Conservation (phyloP, 306 rosid species). For the Castanea crenata region DNA sequence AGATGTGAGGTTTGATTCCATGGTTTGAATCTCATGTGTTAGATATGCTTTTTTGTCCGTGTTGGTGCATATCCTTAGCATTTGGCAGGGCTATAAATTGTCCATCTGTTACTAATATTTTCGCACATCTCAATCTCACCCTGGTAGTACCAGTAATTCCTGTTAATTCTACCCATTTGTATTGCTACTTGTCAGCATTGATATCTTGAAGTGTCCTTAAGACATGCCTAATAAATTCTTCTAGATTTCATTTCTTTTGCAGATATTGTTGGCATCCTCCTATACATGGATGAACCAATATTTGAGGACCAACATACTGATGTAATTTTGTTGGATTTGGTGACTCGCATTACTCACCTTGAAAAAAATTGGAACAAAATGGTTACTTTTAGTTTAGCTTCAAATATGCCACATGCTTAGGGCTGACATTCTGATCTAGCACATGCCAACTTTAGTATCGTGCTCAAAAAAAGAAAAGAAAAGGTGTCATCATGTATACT, state of each 20-base stretch:
- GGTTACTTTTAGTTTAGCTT: not conserved
- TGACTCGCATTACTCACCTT: not conserved
- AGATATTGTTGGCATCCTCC: not conserved
- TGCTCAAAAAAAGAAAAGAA: not conserved
- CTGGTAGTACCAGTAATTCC: not conserved
- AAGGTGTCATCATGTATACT: not conserved
- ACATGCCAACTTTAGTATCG: not conserved
- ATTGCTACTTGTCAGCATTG: no score
- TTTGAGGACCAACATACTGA: not conserved
- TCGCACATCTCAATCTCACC: not conserved
- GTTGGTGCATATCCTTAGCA: slow-evolving; percentile 1
- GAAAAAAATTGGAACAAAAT: not conserved
- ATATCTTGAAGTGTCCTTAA: not conserved
- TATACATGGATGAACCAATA: not conserved
- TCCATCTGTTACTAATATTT: not conserved
- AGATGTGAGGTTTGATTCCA: not conserved
- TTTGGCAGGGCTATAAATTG: not conserved
- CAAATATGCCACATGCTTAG: not conserved
- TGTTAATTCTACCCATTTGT: not conserved
- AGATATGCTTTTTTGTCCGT: not conserved
- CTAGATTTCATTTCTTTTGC: no score
- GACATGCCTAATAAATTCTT: not conserved
- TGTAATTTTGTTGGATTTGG: not conserved
- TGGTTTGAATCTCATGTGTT: not conserved
- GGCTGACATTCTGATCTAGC: not conserved